These are phyloP conservation scores for Solanum stenotomum DNA, from an alignment of 257 asterid species.

Conservation along the genomic window DNA sequence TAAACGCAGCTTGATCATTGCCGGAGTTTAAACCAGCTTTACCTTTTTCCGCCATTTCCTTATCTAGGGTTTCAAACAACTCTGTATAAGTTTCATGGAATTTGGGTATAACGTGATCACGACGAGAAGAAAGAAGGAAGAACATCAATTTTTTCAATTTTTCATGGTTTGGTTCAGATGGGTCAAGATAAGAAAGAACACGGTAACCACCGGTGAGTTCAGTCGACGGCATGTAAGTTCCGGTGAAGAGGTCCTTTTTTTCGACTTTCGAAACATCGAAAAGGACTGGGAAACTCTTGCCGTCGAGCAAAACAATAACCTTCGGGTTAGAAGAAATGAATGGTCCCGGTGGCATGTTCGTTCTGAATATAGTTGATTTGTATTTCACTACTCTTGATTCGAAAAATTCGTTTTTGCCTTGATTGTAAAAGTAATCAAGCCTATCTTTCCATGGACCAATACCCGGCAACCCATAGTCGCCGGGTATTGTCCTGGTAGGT, in stretches of 20 bases:
- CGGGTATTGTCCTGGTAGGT: slow-evolving; percentile 36
- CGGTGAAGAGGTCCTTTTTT: slow-evolving; percentile 15
- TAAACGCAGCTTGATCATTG: slow-evolving; percentile 19
- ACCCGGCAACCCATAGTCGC: slow-evolving; percentile 33
- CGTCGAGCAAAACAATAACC: slow-evolving; percentile 20
- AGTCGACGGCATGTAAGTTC: slow-evolving; percentile 26
- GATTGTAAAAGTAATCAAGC: slow-evolving; percentile 29
- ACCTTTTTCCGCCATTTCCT: slow-evolving; percentile 1
- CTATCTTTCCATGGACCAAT: slow-evolving; percentile 47
- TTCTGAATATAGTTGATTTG: slow-evolving; percentile 43
- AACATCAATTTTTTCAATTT: slow-evolving; percentile 6
- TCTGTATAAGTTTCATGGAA: slow-evolving; percentile 2
- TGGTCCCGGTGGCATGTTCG: slow-evolving; percentile 70
- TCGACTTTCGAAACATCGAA: slow-evolving; percentile 24
- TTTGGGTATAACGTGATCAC: slow-evolving; percentile 11
- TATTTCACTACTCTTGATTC: slow-evolving; percentile 23
- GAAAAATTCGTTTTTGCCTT: slow-evolving; percentile 41
- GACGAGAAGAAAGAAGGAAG: neutral
- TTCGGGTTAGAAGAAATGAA: slow-evolving; percentile 28
- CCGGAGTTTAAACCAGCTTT: slow-evolving; percentile 5
- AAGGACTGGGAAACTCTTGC: slow-evolving; percentile 19
- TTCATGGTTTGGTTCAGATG: slow-evolving; percentile 29
- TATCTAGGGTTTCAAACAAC: slow-evolving; percentile 13
- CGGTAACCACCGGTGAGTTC: slow-evolving; percentile 31
- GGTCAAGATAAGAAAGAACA: slow-evolving; percentile 23